Evolutionary conservation across 2,329 filamentous ascomycete species (phyloP).

Genomic region (Pyrenophora seminiperda): DNA sequence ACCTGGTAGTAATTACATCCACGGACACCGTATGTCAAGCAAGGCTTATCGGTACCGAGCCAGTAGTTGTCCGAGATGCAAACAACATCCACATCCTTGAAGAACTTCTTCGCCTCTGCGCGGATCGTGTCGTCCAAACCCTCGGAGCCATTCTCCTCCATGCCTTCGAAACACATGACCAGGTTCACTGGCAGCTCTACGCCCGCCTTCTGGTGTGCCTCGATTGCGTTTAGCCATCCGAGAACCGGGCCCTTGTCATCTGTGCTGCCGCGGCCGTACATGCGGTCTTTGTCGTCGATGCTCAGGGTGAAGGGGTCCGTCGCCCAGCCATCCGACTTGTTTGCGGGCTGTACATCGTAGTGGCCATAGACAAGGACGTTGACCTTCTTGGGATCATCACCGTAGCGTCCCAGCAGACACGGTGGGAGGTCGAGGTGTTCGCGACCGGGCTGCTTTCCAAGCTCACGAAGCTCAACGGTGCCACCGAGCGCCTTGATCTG

Average conservation of each 20-base stretch:
- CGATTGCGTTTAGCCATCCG: constrained; percentile 97
- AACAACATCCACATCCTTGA: constrained; percentile 92
- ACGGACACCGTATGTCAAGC: constrained; percentile 93
- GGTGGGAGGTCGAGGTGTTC: constrained; percentile 91
- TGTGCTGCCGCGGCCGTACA: constrained; percentile 94
- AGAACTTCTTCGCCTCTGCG: constrained; percentile 89
- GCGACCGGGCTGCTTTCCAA: constrained; percentile 91
- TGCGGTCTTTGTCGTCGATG: constrained; percentile 87
- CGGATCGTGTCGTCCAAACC: constrained; percentile 94
- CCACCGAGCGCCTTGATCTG: constrained; percentile 86
- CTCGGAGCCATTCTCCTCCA: constrained; percentile 99
- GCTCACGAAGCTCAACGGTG: constrained; percentile 79
- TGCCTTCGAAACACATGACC: constrained; percentile 99
- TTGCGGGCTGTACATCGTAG: constrained; percentile 96
- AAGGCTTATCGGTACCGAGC: constrained; percentile 98
- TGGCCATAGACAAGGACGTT: constrained; percentile 97
- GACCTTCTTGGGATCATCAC: constrained; percentile 87
- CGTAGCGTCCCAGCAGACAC: constrained; percentile 89
- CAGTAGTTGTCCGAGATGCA: constrained; percentile 99
- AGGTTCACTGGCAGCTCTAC: constrained; percentile 96
- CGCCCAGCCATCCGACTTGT: constrained; percentile 92
- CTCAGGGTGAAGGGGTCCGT: constrained; percentile 91
- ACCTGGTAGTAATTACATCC: constrained; percentile 98
- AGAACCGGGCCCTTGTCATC: constrained; percentile 98
- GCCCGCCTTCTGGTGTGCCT: constrained; percentile 93